Conservation (phyloP, 352 stramenopile genomes). For the Phytophthora capsici region DNA sequence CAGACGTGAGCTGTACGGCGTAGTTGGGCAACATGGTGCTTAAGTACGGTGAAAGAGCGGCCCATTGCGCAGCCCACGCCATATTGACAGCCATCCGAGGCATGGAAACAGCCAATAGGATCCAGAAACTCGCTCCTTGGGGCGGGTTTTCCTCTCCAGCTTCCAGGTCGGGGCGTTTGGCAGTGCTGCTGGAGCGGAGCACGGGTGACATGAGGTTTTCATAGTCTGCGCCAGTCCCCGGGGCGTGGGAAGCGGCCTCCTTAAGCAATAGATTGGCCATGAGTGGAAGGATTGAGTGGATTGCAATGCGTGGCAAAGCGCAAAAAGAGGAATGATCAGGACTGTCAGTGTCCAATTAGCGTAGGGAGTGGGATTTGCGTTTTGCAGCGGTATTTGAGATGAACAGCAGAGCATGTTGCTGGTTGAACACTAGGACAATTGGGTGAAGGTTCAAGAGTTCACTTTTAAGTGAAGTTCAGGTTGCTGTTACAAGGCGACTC, state of each 20-base stretch:
- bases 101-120: constrained; percentile 51
- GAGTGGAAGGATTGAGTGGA: background rate
- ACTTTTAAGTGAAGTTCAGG: background rate
- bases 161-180: constrained; percentile 27
- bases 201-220: constrained; percentile 30
- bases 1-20: constrained; percentile 51
- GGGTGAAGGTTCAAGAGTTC: no score
- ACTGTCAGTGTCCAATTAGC: background rate
- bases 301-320: constrained; percentile 4
- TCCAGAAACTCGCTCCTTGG: constrained; percentile 32
- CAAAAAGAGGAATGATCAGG: constrained; percentile 18
- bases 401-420: no score
- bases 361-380: background rate
- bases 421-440: no score
- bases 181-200: constrained; percentile 13
- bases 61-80: constrained; percentile 61
- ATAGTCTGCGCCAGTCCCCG: constrained; percentile 10
- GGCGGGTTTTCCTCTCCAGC: constrained; percentile 2
- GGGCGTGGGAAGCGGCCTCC: constrained; percentile 3
- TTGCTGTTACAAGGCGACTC: background rate
- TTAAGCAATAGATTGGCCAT: constrained; percentile 27
- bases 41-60: constrained; percentile 51
- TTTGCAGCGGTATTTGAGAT: background rate
- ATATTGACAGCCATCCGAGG: constrained; percentile 60
- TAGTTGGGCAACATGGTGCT: constrained; percentile 50